Evolutionary conservation across 2,329 filamentous ascomycete genomes (phyloP).

Genomic region (Grosmannia clavigera): DNA sequence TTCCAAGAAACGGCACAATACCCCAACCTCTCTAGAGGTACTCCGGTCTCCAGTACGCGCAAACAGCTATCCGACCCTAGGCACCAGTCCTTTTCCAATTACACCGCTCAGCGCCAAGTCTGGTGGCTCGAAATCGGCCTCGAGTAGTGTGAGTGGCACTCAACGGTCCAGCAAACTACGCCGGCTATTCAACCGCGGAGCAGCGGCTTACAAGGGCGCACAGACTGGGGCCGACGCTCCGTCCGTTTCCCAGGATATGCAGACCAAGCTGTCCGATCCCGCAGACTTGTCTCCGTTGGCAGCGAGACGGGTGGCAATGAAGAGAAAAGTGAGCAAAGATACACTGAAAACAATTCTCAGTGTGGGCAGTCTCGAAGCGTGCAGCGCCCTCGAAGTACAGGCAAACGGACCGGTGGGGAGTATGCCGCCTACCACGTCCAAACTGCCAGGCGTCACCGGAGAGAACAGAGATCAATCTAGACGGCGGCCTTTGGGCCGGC

Average conservation of each 20-base stretch:
- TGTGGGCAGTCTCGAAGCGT: constrained; percentile 30
- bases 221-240: constrained; percentile 17
- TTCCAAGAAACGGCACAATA: constrained; percentile 10
- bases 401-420: neutral
- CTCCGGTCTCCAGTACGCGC: constrained; percentile 7
- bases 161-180: constrained; percentile 27
- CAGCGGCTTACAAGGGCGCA: constrained; percentile 14
- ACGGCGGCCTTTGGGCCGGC: constrained; percentile 10
- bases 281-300: constrained; percentile 21
- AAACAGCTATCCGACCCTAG: constrained; percentile 12
- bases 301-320: constrained; percentile 24
- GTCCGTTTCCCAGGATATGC: constrained; percentile 22
- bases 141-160: constrained; percentile 23
- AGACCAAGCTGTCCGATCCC: constrained; percentile 24
- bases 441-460: neutral
- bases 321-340: constrained; percentile 30
- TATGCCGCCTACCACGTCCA: neutral
- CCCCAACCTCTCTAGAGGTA: constrained; percentile 13
- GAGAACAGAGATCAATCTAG: neutral
- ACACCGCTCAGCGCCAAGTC: constrained; percentile 18
- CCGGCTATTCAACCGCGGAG: constrained; percentile 26
- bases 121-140: constrained; percentile 17
- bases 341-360: constrained; percentile 38
- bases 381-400: constrained; percentile 9
- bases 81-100: constrained; percentile 14